Evolutionary conservation across 2,329 filamentous ascomycete genomes (phyloP).

Genomic region (Claviceps arundinis): DNA sequence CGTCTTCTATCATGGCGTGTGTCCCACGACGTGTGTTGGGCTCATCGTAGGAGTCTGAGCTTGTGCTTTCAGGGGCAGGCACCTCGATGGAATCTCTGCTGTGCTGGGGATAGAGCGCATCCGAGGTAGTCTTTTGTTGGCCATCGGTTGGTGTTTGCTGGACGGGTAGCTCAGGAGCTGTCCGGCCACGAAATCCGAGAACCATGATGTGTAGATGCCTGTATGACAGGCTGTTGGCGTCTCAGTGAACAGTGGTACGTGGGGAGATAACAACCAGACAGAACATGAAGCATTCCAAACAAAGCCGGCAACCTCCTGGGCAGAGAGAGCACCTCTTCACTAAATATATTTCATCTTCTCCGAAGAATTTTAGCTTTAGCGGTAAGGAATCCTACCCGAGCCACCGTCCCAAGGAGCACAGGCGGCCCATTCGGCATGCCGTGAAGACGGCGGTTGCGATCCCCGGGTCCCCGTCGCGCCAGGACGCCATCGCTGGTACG

Average conservation of each 20-base stretch:
- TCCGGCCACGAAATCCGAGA: not conserved
- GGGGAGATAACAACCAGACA: not conserved
- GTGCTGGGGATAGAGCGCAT: not conserved
- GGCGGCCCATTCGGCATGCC: not conserved
- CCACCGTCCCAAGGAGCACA: not conserved
- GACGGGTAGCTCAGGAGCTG: not conserved
- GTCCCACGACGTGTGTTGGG: conserved; percentile 5
- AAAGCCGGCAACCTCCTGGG: not conserved
- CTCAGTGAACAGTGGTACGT: not conserved
- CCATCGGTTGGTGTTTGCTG: not conserved
- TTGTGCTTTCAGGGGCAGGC: not conserved
- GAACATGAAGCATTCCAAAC: not conserved
- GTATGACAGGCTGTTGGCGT: not conserved
- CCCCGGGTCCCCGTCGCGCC: not conserved
- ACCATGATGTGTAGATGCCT: not conserved
- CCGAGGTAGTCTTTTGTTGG: not conserved
- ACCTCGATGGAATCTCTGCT: not conserved
- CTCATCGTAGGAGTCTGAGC: conserved; percentile 1
- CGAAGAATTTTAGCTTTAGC: not conserved
- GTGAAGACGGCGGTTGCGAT: not conserved
- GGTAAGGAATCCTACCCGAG: not conserved
- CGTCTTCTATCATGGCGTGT: conserved; percentile 16
- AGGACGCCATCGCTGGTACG: not conserved
- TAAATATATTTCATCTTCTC: not conserved
- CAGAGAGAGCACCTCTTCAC: not conserved